Evolutionary conservation across 345 rosid species (phyloP).

Genomic region (Salix dunnii): DNA sequence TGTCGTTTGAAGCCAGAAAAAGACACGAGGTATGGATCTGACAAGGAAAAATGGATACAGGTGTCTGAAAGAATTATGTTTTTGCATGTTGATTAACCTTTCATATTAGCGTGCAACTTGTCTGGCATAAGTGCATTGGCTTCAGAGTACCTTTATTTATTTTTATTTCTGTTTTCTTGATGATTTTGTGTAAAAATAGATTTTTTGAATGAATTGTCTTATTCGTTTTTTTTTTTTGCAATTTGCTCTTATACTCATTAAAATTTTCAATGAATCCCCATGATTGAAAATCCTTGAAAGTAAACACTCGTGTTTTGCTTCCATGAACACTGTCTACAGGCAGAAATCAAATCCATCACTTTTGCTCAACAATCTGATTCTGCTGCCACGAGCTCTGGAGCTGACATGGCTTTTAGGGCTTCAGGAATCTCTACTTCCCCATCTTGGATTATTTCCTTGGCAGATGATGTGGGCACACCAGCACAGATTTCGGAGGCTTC

Average conservation of each 20-base stretch:
- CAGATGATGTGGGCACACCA: neutral
- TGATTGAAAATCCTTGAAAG: neutral
- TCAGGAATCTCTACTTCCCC: slow-evolving; percentile 3
- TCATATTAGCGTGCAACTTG: neutral
- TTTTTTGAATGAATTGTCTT: neutral
- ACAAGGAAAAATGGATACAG: neutral
- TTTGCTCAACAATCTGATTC: neutral
- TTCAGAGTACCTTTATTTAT: neutral
- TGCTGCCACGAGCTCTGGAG: neutral
- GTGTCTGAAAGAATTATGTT: neutral
- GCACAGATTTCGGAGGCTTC: neutral
- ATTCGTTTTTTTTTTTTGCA: neutral
- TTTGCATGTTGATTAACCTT: neutral
- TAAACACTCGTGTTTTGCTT: neutral
- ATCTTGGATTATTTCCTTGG: neutral
- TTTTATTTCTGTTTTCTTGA: neutral
- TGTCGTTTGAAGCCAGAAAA: slow-evolving; percentile 35
- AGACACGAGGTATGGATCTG: slow-evolving; percentile 22
- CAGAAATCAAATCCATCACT: neutral
- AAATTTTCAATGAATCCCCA: neutral
- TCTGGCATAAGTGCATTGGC: neutral
- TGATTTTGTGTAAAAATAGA: neutral
- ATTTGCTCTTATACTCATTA: neutral
- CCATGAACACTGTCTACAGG: neutral
- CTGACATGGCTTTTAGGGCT: neutral